Base-by-base conservation (phyloP, 148 eudicot species). In the Rhododendron molle region DNA sequence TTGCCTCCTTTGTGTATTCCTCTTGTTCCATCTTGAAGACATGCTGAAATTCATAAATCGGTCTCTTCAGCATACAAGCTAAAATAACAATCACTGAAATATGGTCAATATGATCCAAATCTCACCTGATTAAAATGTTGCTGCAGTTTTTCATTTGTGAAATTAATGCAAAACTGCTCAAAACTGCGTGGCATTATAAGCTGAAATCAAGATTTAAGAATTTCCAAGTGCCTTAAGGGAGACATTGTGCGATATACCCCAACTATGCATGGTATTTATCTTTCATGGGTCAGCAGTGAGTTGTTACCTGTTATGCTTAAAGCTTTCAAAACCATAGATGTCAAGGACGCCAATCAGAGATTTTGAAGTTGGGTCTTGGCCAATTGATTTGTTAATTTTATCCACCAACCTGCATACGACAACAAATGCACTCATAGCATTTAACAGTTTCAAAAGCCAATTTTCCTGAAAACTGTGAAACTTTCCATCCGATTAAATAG, bases 11-110 rank as follows among this genome's bases (percentile, higher is more conserved):
- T 18, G 94, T 92, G 90, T 97, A 97, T 89, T 97, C 99, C 87
- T 96, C 99, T 94, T 96, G 99, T 88, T 96, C 99, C 99, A 94
- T 97, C 85, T 97, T 95, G 90, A 97, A 95, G 78, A 97, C 98
- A 77, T 97, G 99, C 98, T 95, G 92, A 87, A 91, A 88, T 80
- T 34, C 76, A 80, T 28, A 50, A 83, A 47, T 28, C 18, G 82
- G 44, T 62, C 78, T 74, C 36, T 81, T 82, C 46, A 85, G 74
- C 76, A 56, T 30, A 73, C 38, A 80, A 87, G 69, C 60, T 23
- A 84, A 44, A 58, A 73, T 34, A 79, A 74, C 80, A 76, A 23
- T 80, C 38, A 60, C 77, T 5, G 28, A 36, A 60, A 26, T 83
- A 15, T 60, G 56, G 73, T 30, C 74, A 80, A 87, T 73, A 83